phyloP scores from a whole-genome alignment of 345 rosid species.

The Brassica carinata region DNA sequence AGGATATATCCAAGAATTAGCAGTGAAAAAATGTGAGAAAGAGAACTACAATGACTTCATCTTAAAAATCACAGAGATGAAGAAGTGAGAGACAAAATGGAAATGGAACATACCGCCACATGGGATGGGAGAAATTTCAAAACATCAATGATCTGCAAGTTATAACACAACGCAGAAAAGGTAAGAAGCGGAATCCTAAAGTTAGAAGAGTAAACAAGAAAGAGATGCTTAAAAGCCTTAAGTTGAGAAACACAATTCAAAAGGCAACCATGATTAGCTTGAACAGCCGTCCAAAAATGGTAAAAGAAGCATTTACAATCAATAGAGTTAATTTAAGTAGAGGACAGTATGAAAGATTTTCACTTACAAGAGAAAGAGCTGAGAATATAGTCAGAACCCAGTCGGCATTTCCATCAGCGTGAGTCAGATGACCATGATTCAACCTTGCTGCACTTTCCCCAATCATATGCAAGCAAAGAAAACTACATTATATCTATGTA shows the following conservation, averaged over 20 bases:
- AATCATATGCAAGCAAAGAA: conserved; percentile 22
- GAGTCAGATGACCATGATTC: conserved; percentile 81
- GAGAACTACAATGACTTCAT: conserved; percentile 12
- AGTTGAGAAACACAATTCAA: conserved; percentile 7
- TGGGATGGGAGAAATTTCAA: conserved; percentile 84
- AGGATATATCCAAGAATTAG: neutral
- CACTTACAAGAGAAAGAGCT: conserved; percentile 88
- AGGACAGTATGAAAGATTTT: neutral
- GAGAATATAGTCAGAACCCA: conserved; percentile 95
- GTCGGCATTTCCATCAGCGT: conserved; percentile 97
- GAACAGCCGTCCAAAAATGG: conserved; percentile 15
- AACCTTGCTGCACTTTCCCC: conserved; percentile 62
- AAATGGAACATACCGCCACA: conserved; percentile 67
- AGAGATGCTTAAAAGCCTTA: neutral
- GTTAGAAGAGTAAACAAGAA: conserved; percentile 3
- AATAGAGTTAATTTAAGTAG: too few relatives aligned
- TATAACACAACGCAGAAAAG: neutral
- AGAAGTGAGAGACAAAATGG: conserved; percentile 17
- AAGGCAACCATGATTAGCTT: conserved; percentile 4
- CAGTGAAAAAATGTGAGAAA: neutral
- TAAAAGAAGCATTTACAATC: conserved; percentile 4
- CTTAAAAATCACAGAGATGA: neutral
- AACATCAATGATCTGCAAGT: conserved; percentile 85
- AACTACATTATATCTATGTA: too few relatives aligned
- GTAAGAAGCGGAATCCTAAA: conserved; percentile 21